Base-by-base conservation (phyloP, 1,284 basidiomycete genomes). In the Anthracocystis panici-leucophaei region DNA sequence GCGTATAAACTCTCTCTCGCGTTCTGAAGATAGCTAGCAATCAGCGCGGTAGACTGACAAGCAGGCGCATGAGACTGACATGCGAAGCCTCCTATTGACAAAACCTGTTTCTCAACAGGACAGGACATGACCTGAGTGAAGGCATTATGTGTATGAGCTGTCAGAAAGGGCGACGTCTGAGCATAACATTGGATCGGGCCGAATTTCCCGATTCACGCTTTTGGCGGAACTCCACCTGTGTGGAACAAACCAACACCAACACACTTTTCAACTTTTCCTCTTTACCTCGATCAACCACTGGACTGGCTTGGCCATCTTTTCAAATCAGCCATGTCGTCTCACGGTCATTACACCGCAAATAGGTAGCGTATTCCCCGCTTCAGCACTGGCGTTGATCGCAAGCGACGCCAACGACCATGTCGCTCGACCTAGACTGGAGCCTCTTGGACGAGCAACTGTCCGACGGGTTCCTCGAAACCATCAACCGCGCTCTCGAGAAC, bases 401-500 rank as follows among this genome's bases (percentile, higher is more conserved):
- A 11, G 31, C 31, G 4, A 2, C 31, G 31, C 35, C 14, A 12
- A 38, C 58, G 9, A 42, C 46, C 62, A 84, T 84, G 83, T 84
- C 83, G 25, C 77, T 90, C 61, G 89, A 89, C 71, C 86, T 90
- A 51, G 88, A 89, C 80, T 90, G 89, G 88, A 80, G 81, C 11
- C 84, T 88, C 5, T 85, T 89, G 48, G 91, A 93, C 85, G 86
- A 88, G 9, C 88, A 90, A 3, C 89, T 98, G 11, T 89, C 94
- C 9, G 87, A 88, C 6, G 89, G 88, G 11, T 89, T 97, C 57
- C 89, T 96, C 59, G 88, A 90, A 33, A 86, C 91, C 50, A 90
- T 99, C 81, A 96, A 97, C 86, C 87, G 88, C 65, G 91, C 93
- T 51, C 91, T 99, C 20, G 53, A 61, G 7, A 21, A 59, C 12